phyloP scores from a whole-genome alignment of 768 basidiomycete species.

The Galerina sulciceps region DNA sequence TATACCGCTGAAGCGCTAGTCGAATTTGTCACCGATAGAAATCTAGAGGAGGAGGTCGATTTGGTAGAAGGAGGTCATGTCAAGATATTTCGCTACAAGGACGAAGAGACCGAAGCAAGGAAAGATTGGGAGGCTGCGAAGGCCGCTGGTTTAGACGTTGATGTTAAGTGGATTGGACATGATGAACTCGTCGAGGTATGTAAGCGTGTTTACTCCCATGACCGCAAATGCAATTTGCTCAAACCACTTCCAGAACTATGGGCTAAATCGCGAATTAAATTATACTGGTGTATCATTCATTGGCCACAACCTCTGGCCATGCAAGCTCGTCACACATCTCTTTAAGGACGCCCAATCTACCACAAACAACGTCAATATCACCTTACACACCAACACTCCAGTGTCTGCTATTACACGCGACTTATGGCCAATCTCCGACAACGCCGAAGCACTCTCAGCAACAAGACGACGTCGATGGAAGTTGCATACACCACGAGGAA shows the following conservation, averaged over 20 bases:
- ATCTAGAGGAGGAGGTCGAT: conserved; percentile 57
- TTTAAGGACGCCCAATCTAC: conserved; percentile 45
- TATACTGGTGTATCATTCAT: conserved; percentile 57
- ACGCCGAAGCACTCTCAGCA: neutral
- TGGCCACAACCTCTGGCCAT: conserved; percentile 76
- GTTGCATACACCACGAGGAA: conserved; percentile 70
- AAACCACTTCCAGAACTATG: conserved; percentile 18
- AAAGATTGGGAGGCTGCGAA: conserved; percentile 58
- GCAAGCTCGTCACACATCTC: conserved; percentile 77
- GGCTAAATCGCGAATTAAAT: conserved; percentile 43
- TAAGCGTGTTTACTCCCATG: neutral
- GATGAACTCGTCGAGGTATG: conserved; percentile 54
- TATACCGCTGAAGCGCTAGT: conserved; percentile 56
- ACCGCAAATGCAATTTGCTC: no score
- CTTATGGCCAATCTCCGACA: neutral
- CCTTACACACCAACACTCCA: conserved; percentile 76
- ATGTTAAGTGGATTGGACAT: conserved; percentile 48
- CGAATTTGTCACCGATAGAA: conserved; percentile 47
- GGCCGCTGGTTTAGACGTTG: conserved; percentile 46
- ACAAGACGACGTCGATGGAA: conserved; percentile 46
- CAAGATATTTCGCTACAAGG: conserved; percentile 48
- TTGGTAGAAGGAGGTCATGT: conserved; percentile 62
- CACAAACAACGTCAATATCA: conserved; percentile 40
- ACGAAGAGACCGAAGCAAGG: conserved; percentile 41
- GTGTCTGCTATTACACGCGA: conserved; percentile 49